Evolutionary conservation across 192 early-diverging fungal species (phyloP), one percentile per base, ranked within the genome.

Genomic region (Coemansia asiatica): DNA sequence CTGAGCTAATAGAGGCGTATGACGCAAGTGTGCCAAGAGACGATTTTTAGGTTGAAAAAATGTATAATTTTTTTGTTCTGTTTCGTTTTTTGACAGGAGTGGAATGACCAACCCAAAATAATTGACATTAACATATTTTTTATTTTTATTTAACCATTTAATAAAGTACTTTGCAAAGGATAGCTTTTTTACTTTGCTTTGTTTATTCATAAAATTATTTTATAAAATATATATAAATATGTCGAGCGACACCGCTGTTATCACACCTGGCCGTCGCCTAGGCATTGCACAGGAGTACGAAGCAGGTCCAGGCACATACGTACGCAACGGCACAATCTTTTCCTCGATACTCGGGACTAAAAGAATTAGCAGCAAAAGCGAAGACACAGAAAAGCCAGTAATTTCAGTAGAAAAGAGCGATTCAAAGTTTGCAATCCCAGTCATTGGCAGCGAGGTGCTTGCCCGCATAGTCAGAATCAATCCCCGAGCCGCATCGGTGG

Each of bases 401-500:
- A 40, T 93, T 22, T 82, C 60, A 0, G 87, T 92, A 22, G 75
- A 85, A 60, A 85, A 84, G 16, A 80, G 85, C 53, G 91, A 87
- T 63, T 73, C 85, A 44, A 86, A 87, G 56, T 87, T 86, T 21
- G 86, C 86, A 7, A 86, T 93, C 18, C 97, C 97, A 6, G 84
- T 87, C 25, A 87, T 92, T 7, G 89, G 85, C 36, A 87, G 83
- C 67, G 82, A 88, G 68, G 87, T 96, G 10, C 93, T 89, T 1
- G 93, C 94, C 21, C 92, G 90, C 59, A 90, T 97, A 1, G 86
- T 92, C 16, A 89, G 94, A n/a, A 91, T 99, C 57, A 98, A 90
- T 69, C 89, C 92, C 25, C 88, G 86, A 6, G 86, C 89, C 19
- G 97, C 97, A 1, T 87, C 90, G 5, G 87, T 99, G 26, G 87